These are phyloP conservation scores for Trichosporon sp. DNA, from an alignment of 1,284 basidiomycete species.

Conservation along the genomic window DNA sequence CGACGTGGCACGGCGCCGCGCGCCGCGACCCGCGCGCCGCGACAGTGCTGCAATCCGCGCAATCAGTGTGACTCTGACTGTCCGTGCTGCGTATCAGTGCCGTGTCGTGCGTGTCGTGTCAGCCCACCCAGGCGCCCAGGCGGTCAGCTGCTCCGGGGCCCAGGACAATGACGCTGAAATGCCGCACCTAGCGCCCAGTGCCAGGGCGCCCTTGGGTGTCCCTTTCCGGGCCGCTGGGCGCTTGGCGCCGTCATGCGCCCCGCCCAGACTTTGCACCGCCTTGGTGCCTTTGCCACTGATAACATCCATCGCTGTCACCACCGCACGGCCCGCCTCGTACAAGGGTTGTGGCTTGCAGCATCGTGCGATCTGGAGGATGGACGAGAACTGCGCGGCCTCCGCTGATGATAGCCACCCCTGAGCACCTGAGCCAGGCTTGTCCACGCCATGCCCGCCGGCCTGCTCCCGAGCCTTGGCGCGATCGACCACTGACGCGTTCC, in stretches of 20 bases:
- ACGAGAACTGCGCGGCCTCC: no score
- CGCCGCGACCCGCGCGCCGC: no score
- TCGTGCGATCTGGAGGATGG: background rate
- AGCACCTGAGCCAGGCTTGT: no score
- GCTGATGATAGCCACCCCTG: no score
- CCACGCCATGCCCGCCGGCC: no score
- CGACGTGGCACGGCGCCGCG: no score
- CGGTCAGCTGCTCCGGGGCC: background rate
- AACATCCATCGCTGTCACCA: background rate
- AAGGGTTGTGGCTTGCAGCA: background rate
- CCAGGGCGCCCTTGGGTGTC: background rate
- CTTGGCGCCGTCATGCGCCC: background rate
- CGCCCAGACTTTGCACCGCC: background rate
- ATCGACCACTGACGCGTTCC: background rate
- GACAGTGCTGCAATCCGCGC: no score
- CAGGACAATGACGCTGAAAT: background rate
- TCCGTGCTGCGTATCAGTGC: background rate
- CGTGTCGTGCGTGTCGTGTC: background rate
- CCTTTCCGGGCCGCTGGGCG: background rate
- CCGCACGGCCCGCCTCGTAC: background rate
- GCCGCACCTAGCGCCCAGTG: background rate
- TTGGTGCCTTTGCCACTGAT: background rate
- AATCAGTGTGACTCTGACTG: background rate
- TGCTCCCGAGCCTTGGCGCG: no score
- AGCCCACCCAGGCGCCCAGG: background rate